Conservation (phyloP, 2,329 filamentous ascomycete genomes). For the Lachnellula occidentalis region DNA sequence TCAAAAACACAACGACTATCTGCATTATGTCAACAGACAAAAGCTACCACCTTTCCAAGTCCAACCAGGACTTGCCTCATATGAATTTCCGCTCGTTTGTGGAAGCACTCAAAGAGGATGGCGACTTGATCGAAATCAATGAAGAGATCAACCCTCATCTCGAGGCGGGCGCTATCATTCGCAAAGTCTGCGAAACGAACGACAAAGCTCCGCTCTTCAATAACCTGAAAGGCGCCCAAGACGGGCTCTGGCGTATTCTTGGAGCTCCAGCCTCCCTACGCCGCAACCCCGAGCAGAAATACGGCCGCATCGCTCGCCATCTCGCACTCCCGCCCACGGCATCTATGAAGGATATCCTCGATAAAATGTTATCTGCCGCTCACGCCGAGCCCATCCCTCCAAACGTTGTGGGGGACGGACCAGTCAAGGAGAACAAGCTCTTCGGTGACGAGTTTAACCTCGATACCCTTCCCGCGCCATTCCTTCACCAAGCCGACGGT, state of each 20-base stretch:
- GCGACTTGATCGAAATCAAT: slow-evolving; percentile 42
- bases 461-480: slow-evolving; percentile 36
- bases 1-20: no score
- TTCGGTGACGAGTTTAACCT: slow-evolving; percentile 39
- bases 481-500: slow-evolving; percentile 41
- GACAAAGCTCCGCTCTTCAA: slow-evolving; percentile 47
- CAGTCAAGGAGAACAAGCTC: slow-evolving; percentile 40
- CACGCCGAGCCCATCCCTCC: slow-evolving; percentile 30
- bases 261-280: slow-evolving; percentile 39
- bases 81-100: slow-evolving; percentile 43
- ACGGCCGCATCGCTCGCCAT: slow-evolving; percentile 38
- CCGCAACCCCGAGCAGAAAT: slow-evolving; percentile 29
- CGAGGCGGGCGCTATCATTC: slow-evolving; percentile 42
- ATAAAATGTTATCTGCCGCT: slow-evolving; percentile 38
- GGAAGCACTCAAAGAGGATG: slow-evolving; percentile 37
- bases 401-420: slow-evolving; percentile 32
- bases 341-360: slow-evolving; percentile 35
- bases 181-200: slow-evolving; percentile 39
- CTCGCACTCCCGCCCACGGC: slow-evolving; percentile 37
- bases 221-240: slow-evolving; percentile 41
- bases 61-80: slow-evolving; percentile 20
- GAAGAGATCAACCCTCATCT: slow-evolving; percentile 39
- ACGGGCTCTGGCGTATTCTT: slow-evolving; percentile 44
- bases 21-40: no score
- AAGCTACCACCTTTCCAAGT: no score